Evolutionary conservation across 345 rosid genomes (phyloP).

Genomic region (Eucalyptus decipiens): DNA sequence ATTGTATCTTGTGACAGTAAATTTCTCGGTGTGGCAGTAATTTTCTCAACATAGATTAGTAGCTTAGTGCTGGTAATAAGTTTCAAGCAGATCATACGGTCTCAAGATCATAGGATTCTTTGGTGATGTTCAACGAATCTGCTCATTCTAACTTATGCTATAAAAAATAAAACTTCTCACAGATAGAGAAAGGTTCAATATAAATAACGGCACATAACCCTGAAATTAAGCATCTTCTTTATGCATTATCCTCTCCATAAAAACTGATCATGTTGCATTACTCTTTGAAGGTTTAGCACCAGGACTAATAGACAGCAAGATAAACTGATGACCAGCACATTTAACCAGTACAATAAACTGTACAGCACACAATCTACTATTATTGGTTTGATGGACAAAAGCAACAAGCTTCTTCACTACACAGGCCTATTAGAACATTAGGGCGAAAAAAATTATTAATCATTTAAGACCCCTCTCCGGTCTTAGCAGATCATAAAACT

Average conservation of each 20-base stretch:
- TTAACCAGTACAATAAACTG: background rate
- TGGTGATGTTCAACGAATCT: background rate
- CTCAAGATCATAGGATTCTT: background rate
- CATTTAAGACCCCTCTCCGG: background rate
- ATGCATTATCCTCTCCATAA: background rate
- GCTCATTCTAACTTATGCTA: background rate
- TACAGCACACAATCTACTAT: background rate
- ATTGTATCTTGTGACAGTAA: background rate
- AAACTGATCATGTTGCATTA: background rate
- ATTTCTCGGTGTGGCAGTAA: background rate
- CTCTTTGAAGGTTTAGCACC: background rate
- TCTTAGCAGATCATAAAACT: background rate
- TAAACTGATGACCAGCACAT: background rate
- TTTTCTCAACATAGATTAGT: background rate
- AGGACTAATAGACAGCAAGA: background rate
- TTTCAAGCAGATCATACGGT: background rate
- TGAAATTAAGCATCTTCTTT: background rate
- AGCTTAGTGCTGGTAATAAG: background rate
- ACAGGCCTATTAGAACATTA: background rate
- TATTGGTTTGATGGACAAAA: background rate
- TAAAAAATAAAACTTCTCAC: background rate
- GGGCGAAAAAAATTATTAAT: background rate
- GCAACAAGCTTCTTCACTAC: background rate
- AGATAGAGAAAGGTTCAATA: background rate
- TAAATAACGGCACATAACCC: background rate